A percentile compares a stretch with the other conserved stretches of the same genome.
Evolutionary conservation across 2,329 filamentous ascomycete genomes (phyloP).

Genomic region (Calonectria crousiana): DNA sequence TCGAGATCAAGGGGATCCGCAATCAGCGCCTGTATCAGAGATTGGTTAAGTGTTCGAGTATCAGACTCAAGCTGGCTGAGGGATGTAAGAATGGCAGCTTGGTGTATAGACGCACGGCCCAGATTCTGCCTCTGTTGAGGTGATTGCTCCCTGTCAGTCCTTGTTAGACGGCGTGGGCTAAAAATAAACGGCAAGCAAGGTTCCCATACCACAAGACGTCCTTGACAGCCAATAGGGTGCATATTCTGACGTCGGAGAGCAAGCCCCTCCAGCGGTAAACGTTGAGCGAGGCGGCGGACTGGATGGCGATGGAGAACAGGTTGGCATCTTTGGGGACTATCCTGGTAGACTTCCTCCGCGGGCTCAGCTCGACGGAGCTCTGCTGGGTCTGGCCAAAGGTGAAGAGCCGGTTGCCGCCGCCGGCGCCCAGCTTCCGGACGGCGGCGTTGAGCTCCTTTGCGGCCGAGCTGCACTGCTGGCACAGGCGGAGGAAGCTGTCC

Average conservation of each 20-base stretch:
- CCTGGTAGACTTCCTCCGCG: not conserved
- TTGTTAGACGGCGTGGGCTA: not conserved
- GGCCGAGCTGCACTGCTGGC: not conserved
- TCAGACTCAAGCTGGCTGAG: constrained; percentile 1
- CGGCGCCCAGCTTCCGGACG: not conserved
- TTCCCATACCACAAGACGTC: not conserved
- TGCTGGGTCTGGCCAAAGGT: not conserved
- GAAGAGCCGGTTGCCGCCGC: not conserved
- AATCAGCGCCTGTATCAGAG: not conserved
- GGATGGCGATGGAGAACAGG: not conserved
- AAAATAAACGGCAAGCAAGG: not conserved
- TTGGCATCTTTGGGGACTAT: not conserved
- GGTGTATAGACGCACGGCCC: not conserved
- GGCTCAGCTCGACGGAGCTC: not conserved
- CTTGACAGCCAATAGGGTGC: not conserved
- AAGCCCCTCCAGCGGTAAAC: not conserved
- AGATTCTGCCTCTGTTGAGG: not conserved
- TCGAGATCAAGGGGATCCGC: not conserved
- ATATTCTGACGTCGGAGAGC: not conserved
- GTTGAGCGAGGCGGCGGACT: not conserved
- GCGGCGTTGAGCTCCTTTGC: not conserved
- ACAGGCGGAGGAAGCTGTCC: not conserved
- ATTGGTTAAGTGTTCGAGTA: not conserved
- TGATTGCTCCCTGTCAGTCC: not conserved
- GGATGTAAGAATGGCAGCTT: not conserved